phyloP scores from a whole-genome alignment of 306 rosid genomes.

The Delonix regia region DNA sequence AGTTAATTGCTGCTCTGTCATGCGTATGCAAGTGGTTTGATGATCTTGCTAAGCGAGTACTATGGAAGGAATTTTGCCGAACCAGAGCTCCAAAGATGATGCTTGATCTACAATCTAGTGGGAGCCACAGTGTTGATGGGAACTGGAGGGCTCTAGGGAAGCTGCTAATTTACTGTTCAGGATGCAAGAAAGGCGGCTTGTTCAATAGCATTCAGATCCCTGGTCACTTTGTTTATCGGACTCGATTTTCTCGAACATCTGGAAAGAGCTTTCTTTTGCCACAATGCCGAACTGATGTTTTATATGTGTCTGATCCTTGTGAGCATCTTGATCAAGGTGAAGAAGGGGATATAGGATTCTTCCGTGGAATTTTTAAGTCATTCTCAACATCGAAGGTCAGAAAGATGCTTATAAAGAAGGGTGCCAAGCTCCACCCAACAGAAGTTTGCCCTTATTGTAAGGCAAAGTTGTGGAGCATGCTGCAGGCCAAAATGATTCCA shows the following conservation, averaged over 20 bases:
- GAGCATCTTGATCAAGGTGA: conserved; percentile 97
- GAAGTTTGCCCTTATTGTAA: conserved; percentile 97
- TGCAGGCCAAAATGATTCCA: conserved; percentile 94
- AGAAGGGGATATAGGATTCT: conserved; percentile 93
- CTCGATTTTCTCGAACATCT: conserved; percentile 89
- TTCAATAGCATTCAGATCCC: conserved; percentile 76
- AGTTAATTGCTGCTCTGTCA: conserved; percentile 79
- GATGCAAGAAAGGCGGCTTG: conserved; percentile 83
- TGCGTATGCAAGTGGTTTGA: conserved; percentile 98
- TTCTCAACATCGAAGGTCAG: conserved; percentile 79
- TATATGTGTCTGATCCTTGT: conserved; percentile 97
- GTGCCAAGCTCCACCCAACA: conserved; percentile 79
- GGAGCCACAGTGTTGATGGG: conserved; percentile 94
- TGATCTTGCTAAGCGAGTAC: conserved; percentile 90
- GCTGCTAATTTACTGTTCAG: conserved; percentile 88
- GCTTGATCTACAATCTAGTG: conserved; percentile 87
- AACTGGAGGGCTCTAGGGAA: conserved; percentile 97
- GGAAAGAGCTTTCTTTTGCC: conserved; percentile 98
- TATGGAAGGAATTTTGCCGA: conserved; percentile 95
- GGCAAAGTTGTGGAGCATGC: conserved; percentile 97
- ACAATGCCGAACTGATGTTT: conserved; percentile 83
- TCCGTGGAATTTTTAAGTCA: conserved; percentile 90
- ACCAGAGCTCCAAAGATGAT: conserved; percentile 97
- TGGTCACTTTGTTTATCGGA: conserved; percentile 83
- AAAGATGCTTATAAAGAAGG: conserved; percentile 79